Base-by-base conservation (phyloP, 257 asterid species). In the Nicotiana tomentosiformis region DNA sequence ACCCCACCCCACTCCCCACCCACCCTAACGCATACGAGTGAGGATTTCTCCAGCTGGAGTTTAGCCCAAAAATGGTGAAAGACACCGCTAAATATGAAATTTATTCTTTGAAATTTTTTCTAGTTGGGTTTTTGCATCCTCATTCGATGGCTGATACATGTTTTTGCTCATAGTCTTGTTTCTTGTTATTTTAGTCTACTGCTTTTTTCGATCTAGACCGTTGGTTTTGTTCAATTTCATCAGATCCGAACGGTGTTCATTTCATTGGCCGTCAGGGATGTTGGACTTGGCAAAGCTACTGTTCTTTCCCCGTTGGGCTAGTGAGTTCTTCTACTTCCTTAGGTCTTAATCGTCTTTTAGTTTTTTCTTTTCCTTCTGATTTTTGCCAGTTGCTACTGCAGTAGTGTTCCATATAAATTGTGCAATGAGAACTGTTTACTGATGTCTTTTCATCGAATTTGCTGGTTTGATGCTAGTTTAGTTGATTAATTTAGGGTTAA, bases 191-290 rank as follows among this genome's bases (percentile, higher is more conserved):
- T 29, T 32, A 64, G 56, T 81, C 66, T 69, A 35, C 76, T 82
- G 56, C 62, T 7, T 49, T 78, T 84, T 65, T 30, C 76, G 85
- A 74, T 74, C 80, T 74, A 74, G 62, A 43, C 83, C 79, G 68
- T 83, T 77, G 79, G 80, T 82, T 68, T 43, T 53, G 56, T 65
- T 78, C 83, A 68, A 66, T 37, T 65, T 67, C 77, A 77, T 57
- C 81, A 90, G 96, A 92, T 93, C 93, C 85, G 85, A 86, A 58
- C 77, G 84, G 78, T 81, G 78, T 69, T 67, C 26, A 60, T 81
- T 43, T 76, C 79, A 89, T 88, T 91, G 90, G 91, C 80, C 80
- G 37, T 53, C 82, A 67, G 77, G 82, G 90, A 89, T 93, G 93
- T 72, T 84, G 88, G 83, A 57, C 80, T 66, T 86, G 30, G 76